Base-by-base conservation (phyloP, 2,329 filamentous ascomycete genomes). In the Cordyceps sp. region DNA sequence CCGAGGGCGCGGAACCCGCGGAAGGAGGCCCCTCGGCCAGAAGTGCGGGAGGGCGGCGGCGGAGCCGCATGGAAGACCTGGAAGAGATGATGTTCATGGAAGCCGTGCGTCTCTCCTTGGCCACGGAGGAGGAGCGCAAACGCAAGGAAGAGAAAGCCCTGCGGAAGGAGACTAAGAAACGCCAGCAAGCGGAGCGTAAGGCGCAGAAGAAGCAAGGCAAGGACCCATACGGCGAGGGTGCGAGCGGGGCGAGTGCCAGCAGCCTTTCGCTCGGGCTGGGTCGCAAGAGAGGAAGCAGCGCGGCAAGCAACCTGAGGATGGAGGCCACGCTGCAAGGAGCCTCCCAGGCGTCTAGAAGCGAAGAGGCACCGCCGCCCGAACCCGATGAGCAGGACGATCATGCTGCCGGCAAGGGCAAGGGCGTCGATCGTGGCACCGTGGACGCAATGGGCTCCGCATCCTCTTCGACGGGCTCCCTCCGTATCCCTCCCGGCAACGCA, bases 61-160 rank as follows among this genome's bases (percentile, higher is more conserved):
- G 64, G 29, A 51, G 49, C 34, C 67, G 83, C 20, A 73, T 92
- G 48, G 83, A 92, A 16, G 86, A 96, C 43, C 66, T 96, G 0
- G 90, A 98, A 50, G 88, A 93, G 30, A 81, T 98, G 62, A 98
- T 98, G 90, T 85, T 96, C 64, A 84, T 90, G 66, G 90, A 98
- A 52, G 90, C 90, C 1, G 92, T 98, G 30, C 69, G 90, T 25
- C 55, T 93, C 20, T 93, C 85, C 30, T 62, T 98, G n/a, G 85
- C 80, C 0, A 78, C 83, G 2, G 90, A 98, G 50, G 88, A 96
- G 46, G 88, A 96, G 26, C 71, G 88, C n/a, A 80, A 84, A 42
- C 78, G 71, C 29, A 90, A 83, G 48, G 79, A 88, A 36, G 55
- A 56, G 26, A 59, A 59, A 40, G 47, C 46, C 5, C 28, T 50